Base-by-base conservation (phyloP, 495 filamentous ascomycete species). In the Echria macrotheca region DNA sequence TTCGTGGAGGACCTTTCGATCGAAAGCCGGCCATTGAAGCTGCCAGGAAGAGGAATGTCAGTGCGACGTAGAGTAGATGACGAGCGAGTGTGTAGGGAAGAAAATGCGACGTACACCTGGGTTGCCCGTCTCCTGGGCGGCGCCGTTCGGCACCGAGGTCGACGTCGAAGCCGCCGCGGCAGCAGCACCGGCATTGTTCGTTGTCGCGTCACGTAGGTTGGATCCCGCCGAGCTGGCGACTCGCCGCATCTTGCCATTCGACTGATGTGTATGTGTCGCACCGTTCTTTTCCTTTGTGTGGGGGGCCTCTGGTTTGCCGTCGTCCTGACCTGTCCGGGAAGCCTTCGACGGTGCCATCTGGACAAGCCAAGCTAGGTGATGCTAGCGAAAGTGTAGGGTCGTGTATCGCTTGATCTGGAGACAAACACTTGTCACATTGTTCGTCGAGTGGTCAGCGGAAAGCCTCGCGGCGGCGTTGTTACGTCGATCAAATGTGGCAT, bases 1-100 rank as follows among this genome's bases (percentile, higher is more conserved):
- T 60, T 79, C 77, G 66, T 91, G 84, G 49, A 95, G 80, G 55
- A 89, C 73, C 15, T 79, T 72, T 54, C 80, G 70, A 14, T 87
- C 81, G 57, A 89, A 83, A 22, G 83, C 77, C 26, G 78, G 72
- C 88, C 88, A 94, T 54, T 81, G 75, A 47, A 94, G 77, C 88
- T 94, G 4, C 14, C 44, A 33, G 5, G 28, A 35, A 50, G 19
- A 1, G 33, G 41, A 25, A 33, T n/a, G 51, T 68, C 39, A 70
- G 63, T 24, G 14, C 35, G 14, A 32, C 29, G 44, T 22, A 6
- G 24, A 17, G 11, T 26, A 22, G 1, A 14, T 3, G 21, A 15
- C 2, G 8, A 17, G 7, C 7, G 21, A 14, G 35, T 19, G 5
- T 25, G 43, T 18, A 32, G 7, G 19, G 25, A 37, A 11, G 18